phyloP scores from a whole-genome alignment of 495 filamentous ascomycete species.

The Tuber umbilicatum region DNA sequence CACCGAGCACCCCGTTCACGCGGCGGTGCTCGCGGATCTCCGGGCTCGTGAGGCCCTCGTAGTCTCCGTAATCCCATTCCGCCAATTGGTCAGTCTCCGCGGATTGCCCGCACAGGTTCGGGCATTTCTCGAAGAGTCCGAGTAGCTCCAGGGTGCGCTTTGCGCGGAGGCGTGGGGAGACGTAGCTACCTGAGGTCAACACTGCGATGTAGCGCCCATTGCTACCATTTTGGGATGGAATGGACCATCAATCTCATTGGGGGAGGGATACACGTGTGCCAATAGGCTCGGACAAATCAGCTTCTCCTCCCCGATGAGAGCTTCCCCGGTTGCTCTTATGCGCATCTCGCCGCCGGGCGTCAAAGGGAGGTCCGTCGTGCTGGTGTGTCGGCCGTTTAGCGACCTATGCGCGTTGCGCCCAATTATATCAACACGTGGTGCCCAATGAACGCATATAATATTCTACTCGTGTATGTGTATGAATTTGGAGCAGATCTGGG shows the following conservation, averaged over 20 bases:
- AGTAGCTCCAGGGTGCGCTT: constrained; percentile 91
- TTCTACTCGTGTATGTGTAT: background rate
- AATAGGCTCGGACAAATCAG: constrained; percentile 79
- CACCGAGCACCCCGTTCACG: constrained; percentile 54
- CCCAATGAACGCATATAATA: background rate
- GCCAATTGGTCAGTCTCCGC: constrained; percentile 61
- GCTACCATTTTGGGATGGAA: background rate
- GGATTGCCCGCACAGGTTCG: constrained; percentile 42
- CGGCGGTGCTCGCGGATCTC: constrained; percentile 60
- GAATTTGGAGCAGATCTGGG: background rate
- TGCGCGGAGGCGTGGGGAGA: constrained; percentile 78
- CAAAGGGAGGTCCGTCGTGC: constrained; percentile 74
- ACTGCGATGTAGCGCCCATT: background rate
- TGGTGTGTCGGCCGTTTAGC: constrained; percentile 83
- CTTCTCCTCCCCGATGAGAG: constrained; percentile 75
- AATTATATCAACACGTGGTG: constrained; percentile 4
- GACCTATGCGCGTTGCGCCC: constrained; percentile 51
- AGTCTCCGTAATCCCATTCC: constrained; percentile 95
- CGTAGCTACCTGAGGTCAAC: constrained; percentile 48
- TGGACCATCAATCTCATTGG: background rate
- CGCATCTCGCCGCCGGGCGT: constrained; percentile 82
- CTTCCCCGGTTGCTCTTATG: constrained; percentile 72
- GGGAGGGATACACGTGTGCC: constrained; percentile 54
- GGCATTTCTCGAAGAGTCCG: constrained; percentile 46
- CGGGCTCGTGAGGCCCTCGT: constrained; percentile 77